These are phyloP conservation scores for Salix arbutifolia DNA, from an alignment of 345 rosid species.

Conservation along the genomic window DNA sequence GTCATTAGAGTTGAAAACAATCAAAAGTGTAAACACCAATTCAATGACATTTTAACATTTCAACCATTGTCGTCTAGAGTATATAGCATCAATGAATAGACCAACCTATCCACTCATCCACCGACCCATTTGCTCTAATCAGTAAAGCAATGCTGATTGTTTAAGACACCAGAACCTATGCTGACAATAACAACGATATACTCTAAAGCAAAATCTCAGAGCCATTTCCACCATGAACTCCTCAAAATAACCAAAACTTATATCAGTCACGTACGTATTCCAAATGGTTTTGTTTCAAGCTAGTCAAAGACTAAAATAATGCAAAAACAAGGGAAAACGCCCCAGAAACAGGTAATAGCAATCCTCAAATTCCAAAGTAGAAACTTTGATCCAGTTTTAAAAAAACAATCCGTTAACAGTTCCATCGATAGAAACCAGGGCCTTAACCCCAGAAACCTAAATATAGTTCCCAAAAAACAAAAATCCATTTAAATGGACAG, in stretches of 20 bases:
- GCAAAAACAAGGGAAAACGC: too few relatives aligned
- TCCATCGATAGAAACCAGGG: constrained; percentile 4
- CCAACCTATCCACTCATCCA: not conserved
- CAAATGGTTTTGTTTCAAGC: not conserved
- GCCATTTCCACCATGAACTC: not conserved
- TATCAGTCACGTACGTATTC: not conserved
- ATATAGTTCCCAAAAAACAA: not conserved
- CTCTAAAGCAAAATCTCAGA: not conserved
- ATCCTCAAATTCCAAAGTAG: not conserved
- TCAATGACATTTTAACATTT: not conserved
- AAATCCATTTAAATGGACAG: not conserved
- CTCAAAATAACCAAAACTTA: not conserved
- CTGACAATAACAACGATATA: not conserved
- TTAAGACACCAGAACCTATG: not conserved
- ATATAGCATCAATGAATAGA: not conserved
- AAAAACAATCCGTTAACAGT: not conserved
- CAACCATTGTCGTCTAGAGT: not conserved
- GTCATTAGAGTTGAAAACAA: not conserved
- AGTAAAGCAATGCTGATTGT: not conserved
- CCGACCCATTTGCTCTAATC: not conserved
- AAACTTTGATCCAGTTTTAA: not conserved
- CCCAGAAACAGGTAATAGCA: not conserved
- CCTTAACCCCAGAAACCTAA: not conserved
- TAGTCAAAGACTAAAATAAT: not conserved
- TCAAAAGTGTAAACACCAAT: not conserved